A percentile compares a stretch with the other conserved stretches of the same genome.
These are phyloP conservation scores for Talaromyces sp. DNA, from an alignment of 2,329 filamentous ascomycete genomes.

Conservation along the genomic window DNA sequence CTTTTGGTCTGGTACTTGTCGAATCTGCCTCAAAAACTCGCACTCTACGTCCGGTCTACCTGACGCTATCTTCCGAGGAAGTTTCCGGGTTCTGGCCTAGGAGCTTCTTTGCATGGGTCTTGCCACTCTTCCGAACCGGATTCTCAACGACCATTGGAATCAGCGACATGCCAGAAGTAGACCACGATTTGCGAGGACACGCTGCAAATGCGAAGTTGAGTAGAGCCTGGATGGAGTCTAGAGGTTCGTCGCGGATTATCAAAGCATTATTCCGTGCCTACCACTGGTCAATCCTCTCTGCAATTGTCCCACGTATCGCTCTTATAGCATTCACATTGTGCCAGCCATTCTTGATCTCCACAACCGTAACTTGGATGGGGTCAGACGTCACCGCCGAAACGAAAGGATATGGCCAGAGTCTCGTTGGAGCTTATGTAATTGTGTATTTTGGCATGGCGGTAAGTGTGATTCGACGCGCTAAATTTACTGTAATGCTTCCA, in stretches of 20 bases:
- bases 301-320: conserved; percentile 25
- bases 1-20: conserved; percentile 36
- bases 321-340: conserved; percentile 36
- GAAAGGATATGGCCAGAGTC: background rate
- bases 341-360: conserved; percentile 38
- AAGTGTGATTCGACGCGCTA: background rate
- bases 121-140: conserved; percentile 44
- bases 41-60: conserved; percentile 30
- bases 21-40: conserved; percentile 42
- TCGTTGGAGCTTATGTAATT: conserved; percentile 4
- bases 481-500: background rate
- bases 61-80: conserved; percentile 33
- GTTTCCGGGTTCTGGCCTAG: conserved; percentile 45
- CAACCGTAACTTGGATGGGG: conserved; percentile 22
- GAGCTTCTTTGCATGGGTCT: conserved; percentile 49
- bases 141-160: conserved; percentile 40
- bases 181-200: background rate
- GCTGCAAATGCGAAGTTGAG: background rate
- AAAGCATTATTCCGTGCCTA: conserved; percentile 5
- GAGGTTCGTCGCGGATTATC: background rate
- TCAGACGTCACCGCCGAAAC: conserved; percentile 3
- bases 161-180: conserved; percentile 36
- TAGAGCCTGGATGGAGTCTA: background rate
- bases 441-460: conserved; percentile 10
- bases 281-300: background rate